Evolutionary conservation across 1,284 basidiomycete genomes (phyloP), one percentile per base, ranked within the genome.

Genomic region (Ustilago crameri): DNA sequence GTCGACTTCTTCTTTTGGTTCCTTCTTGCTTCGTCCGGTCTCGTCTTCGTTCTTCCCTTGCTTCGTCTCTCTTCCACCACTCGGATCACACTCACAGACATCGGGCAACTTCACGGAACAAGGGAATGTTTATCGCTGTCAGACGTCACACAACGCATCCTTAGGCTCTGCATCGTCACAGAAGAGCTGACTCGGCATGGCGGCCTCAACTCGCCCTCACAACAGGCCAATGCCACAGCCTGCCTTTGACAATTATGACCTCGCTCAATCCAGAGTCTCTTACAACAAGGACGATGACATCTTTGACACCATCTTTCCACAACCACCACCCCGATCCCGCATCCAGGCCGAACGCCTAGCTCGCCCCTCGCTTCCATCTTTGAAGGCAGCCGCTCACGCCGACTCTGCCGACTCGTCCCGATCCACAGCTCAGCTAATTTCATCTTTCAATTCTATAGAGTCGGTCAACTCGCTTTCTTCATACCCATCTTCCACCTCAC

Each of bases 221-320:
- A 30, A 30, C 30, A 12, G 30, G 7, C 30, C 5, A 30, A 30
- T 30, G 30, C 30, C 45, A 44, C 40, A 51, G 47, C 44, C 54
- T 14, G 45, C 34, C 47, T 57, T 61, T 18, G 52, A 61, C 1
- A 53, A 58, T 1, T 68, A 68, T 38, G 58, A 62, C 37, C 54
- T 62, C 7, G 58, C 65, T 3, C 48, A 30, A 18, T 32, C 42
- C 17, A 49, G 47, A 48, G 18, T 18, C 18, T 43, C 47, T 17
- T 52, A 49, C 40, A 40, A 38, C 23, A 49, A 53, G 12, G 27
- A 59, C 10, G 56, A 59, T 12, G 60, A 63, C 18, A 30, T 58
- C n/a, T 70, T 70, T 32, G 52, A 70, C 42, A 64, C 67, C 9
- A 47, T 64, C 48, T 70, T 70, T 32, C 67, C 67, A 26, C 67